Percentiles rank a stretch among this genome's conserved stretches.
Evolutionary conservation across 2,329 filamentous ascomycete genomes (phyloP).

Genomic region (Fusarium siculi): DNA sequence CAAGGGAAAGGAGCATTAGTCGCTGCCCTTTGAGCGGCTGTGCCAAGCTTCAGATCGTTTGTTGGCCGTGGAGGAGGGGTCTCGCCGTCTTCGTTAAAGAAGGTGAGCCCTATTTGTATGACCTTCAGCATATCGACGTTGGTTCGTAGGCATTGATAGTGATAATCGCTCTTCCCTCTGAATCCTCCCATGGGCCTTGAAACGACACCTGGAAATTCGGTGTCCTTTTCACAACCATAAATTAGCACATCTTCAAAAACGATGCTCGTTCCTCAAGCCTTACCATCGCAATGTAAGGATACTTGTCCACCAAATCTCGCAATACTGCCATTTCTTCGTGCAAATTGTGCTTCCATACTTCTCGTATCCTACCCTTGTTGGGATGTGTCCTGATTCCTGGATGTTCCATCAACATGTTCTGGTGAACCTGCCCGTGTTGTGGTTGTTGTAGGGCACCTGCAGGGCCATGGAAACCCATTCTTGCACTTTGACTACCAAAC

Average conservation of each 20-base stretch:
- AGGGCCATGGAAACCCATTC: conserved; percentile 80
- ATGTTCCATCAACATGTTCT: conserved; percentile 56
- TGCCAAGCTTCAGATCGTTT: conserved; percentile 53
- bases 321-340: conserved; percentile 89
- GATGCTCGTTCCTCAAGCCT: conserved; percentile 47
- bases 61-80: conserved; percentile 77
- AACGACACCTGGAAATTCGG: conserved; percentile 98
- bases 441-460: conserved; percentile 68
- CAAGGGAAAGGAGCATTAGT: conserved; percentile 73
- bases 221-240: conserved; percentile 71
- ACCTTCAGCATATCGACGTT: conserved; percentile 98
- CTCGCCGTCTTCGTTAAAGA: conserved; percentile 92
- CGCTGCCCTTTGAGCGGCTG: conserved; percentile 53
- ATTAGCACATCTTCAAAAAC: conserved; percentile 25
- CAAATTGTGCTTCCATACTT: conserved; percentile 95
- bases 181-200: conserved; percentile 95
- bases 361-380: conserved; percentile 87
- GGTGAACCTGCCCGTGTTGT: conserved; percentile 60
- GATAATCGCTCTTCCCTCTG: conserved; percentile 94
- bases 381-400: conserved; percentile 58
- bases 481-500: conserved; percentile 85
- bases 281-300: conserved; percentile 98
- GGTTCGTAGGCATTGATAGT: conserved; percentile 96
- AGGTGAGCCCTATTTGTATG: conserved; percentile 93
- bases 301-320: conserved; percentile 85